Evolutionary conservation across 495 filamentous ascomycete species (phyloP).

Genomic region (Rostrohypoxylon terebratum): DNA sequence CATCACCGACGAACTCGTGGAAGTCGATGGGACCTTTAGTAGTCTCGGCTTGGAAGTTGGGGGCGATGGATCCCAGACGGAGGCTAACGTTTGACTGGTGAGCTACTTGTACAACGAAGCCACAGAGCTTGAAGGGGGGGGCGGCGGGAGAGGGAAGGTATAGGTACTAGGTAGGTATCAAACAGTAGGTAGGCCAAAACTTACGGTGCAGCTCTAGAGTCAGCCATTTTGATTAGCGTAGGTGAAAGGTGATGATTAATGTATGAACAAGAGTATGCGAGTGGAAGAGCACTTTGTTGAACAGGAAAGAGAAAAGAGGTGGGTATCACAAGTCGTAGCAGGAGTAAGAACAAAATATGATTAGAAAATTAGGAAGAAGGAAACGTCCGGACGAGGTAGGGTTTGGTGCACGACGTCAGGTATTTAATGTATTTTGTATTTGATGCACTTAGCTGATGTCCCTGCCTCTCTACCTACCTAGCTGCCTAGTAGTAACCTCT

Average conservation of each 20-base stretch:
- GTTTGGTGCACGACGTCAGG: constrained; percentile 27
- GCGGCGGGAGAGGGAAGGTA: no score
- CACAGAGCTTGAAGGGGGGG: background rate
- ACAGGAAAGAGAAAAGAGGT: no score
- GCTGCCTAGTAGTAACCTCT: no score
- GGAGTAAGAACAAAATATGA: constrained; percentile 17
- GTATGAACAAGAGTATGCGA: background rate
- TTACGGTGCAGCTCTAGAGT: constrained; percentile 46
- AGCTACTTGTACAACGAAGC: constrained; percentile 6
- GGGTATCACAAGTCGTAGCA: constrained; percentile 32
- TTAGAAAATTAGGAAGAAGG: constrained; percentile 19
- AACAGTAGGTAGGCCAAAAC: constrained; percentile 1
- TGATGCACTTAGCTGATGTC: no score
- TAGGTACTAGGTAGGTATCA: no score
- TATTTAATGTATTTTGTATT: constrained; percentile 39
- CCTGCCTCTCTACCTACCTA: no score
- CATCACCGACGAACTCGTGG: constrained; percentile 95
- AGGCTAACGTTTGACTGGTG: constrained; percentile 62
- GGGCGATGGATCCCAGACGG: constrained; percentile 89
- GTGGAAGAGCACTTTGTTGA: constrained; percentile 8
- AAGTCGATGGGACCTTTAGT: constrained; percentile 94
- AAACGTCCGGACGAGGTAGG: constrained; percentile 20
- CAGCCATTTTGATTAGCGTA: constrained; percentile 37
- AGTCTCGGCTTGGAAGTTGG: constrained; percentile 94
- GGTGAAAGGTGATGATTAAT: background rate